A percentile compares a stretch with the other conserved stretches of the same genome.
Evolutionary conservation across 805 yeast species (phyloP).

Genomic region (Yarrowia osloensis): DNA sequence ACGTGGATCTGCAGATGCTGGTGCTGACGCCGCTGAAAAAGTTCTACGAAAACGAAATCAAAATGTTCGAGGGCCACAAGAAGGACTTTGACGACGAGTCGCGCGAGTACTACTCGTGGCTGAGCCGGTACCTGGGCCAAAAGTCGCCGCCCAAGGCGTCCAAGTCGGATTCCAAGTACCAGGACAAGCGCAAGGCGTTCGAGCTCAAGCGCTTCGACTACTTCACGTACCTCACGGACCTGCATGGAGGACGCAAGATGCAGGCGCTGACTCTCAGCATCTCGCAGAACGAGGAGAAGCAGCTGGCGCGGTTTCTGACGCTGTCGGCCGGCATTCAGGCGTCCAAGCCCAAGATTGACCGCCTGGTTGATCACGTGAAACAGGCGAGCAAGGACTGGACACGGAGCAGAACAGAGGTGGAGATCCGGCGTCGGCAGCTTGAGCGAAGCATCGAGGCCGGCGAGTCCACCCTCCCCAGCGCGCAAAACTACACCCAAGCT

Average conservation of each 20-base stretch:
- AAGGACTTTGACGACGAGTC: constrained; percentile 51
- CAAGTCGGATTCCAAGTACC: constrained; percentile 46
- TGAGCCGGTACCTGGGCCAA: constrained; percentile 46
- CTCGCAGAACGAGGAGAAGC: constrained; percentile 44
- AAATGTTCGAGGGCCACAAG: constrained; percentile 45
- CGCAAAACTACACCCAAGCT: neutral
- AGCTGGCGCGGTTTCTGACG: constrained; percentile 39
- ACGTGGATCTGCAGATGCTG: constrained; percentile 40
- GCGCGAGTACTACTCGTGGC: constrained; percentile 49
- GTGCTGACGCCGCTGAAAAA: constrained; percentile 46
- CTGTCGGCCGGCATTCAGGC: constrained; percentile 38
- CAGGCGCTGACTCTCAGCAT: constrained; percentile 45
- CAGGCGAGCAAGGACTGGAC: constrained; percentile 46
- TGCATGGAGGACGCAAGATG: constrained; percentile 48
- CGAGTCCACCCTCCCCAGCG: neutral
- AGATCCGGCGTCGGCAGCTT: constrained; percentile 43
- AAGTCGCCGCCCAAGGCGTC: constrained; percentile 40
- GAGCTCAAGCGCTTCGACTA: constrained; percentile 49
- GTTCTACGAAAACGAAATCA: constrained; percentile 48
- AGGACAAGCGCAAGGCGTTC: constrained; percentile 45
- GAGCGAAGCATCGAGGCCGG: constrained; percentile 39
- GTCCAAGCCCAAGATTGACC: constrained; percentile 41
- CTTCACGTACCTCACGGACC: constrained; percentile 45
- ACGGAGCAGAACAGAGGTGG: constrained; percentile 45
- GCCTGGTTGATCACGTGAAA: constrained; percentile 41